Conservation (phyloP, 2,329 filamentous ascomycete species). For the Leptographium procerum region DNA sequence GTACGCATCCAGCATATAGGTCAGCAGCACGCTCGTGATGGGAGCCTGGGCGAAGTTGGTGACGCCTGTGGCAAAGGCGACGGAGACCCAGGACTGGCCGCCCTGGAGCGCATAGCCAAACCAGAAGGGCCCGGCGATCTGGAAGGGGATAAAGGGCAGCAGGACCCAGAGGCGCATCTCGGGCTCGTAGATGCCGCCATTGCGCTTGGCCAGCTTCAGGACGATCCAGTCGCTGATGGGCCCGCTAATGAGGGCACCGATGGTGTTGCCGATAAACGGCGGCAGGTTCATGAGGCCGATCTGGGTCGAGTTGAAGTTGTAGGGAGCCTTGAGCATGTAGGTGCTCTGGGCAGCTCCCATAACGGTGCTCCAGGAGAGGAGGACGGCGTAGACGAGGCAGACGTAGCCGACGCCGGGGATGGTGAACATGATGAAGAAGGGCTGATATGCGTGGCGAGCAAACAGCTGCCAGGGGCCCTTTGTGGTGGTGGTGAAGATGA, state of each 20-base stretch:
- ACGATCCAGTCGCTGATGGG: conserved; percentile 6
- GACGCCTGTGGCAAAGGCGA: conserved; percentile 2
- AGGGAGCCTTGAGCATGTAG: conserved; percentile 4
- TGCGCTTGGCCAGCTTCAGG: conserved; percentile 3
- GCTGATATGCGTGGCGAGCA: conserved; percentile 10
- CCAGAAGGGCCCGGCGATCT: conserved; percentile 5
- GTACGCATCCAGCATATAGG: conserved; percentile 6
- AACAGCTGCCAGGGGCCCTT: conserved; percentile 2
- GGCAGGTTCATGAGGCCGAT: conserved; percentile 7
- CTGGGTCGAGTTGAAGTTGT: conserved; percentile 4
- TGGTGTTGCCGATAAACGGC: conserved; percentile 5
- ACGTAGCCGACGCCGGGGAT: conserved; percentile 8
- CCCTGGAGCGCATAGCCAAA: conserved; percentile 4
- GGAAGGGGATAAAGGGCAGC: conserved; percentile 5
- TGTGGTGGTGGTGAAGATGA: conserved; percentile 2
- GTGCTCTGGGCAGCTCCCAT: conserved; percentile 5
- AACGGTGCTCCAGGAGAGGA: conserved; percentile 3
- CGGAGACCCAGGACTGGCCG: conserved; percentile 1
- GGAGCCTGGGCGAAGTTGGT: conserved; percentile 3
- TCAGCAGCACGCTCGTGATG: neutral
- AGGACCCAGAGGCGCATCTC: conserved; percentile 7
- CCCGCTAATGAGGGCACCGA: conserved; percentile 1
- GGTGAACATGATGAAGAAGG: conserved; percentile 7
- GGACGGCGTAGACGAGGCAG: conserved; percentile 6
- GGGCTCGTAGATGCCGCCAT: conserved; percentile 3